phyloP scores from a whole-genome alignment of 2,329 filamentous ascomycete genomes.

The Venturia oleaginea region DNA sequence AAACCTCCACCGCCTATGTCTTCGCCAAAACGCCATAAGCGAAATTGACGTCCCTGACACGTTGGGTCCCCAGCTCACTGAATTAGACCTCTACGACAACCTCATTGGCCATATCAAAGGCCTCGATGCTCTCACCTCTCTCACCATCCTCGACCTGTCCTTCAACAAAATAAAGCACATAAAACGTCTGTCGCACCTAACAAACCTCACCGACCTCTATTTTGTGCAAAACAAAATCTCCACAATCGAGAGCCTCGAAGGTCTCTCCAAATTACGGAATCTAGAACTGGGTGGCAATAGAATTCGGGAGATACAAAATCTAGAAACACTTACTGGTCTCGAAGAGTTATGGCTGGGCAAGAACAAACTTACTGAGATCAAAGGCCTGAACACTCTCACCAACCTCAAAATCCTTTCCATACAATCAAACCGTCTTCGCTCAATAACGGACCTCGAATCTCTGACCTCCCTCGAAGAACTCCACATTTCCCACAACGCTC shows the following conservation, averaged over 20 bases:
- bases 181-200: slow-evolving; percentile 73
- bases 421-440: slow-evolving; percentile 84
- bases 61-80: slow-evolving; percentile 59
- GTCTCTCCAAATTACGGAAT: slow-evolving; percentile 64
- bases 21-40: slow-evolving; percentile 84
- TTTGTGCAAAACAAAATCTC: slow-evolving; percentile 93
- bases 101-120: slow-evolving; percentile 79
- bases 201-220: slow-evolving; percentile 71
- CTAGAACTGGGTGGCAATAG: slow-evolving; percentile 88
- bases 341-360: slow-evolving; percentile 91
- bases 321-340: slow-evolving; percentile 67
- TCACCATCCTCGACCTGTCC: slow-evolving; percentile 78
- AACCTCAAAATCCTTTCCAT: slow-evolving; percentile 85
- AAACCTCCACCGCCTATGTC: slow-evolving; percentile 66
- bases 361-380: slow-evolving; percentile 84
- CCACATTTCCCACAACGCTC: slow-evolving; percentile 91
- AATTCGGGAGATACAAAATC: slow-evolving; percentile 73
- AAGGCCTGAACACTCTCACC: slow-evolving; percentile 61
- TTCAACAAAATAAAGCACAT: slow-evolving; percentile 99
- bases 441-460: slow-evolving; percentile 64
- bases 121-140: slow-evolving; percentile 65
- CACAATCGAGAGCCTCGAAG: slow-evolving; percentile 75
- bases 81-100: slow-evolving; percentile 96
- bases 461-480: slow-evolving; percentile 78
- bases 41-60: slow-evolving; percentile 61